phyloP scores from a whole-genome alignment of 2,329 filamentous ascomycete genomes.

The Scolecobasidium constrictum region DNA sequence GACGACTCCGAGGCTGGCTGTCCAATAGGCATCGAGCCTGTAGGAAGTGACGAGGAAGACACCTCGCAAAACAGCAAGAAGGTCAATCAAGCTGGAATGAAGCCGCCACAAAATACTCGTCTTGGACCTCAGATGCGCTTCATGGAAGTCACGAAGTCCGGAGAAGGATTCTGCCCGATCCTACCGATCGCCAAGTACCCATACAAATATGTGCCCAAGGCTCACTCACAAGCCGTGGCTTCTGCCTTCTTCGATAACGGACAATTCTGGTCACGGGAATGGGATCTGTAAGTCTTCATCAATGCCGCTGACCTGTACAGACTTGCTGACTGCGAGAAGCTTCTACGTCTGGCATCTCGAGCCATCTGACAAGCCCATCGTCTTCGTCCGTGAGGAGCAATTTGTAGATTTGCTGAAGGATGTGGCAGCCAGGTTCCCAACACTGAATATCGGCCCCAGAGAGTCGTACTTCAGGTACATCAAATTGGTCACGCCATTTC shows the following conservation, averaged over 20 bases:
- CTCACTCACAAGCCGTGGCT: slow-evolving; percentile 34
- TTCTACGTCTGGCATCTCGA: slow-evolving; percentile 54
- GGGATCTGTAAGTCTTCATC: slow-evolving; percentile 60
- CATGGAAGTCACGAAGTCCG: slow-evolving; percentile 15
- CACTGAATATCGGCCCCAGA: slow-evolving; percentile 48
- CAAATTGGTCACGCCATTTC: slow-evolving; percentile 52
- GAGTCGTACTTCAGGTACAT: slow-evolving; percentile 32
- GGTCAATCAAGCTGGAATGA: too few species aligned
- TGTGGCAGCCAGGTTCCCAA: slow-evolving; percentile 49
- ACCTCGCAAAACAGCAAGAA: too few species aligned
- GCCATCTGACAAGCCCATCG: slow-evolving; percentile 40
- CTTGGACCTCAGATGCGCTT: neutral
- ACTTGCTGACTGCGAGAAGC: slow-evolving; percentile 26
- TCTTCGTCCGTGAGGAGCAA: slow-evolving; percentile 59
- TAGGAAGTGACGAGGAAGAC: slow-evolving; percentile 3
- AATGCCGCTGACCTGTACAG: neutral
- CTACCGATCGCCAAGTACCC: slow-evolving; percentile 46
- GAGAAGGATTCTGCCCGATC: slow-evolving; percentile 28
- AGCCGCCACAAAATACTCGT: too few species aligned
- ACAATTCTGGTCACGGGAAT: slow-evolving; percentile 49
- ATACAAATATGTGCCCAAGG: slow-evolving; percentile 45
- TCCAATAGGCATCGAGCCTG: slow-evolving; percentile 3
- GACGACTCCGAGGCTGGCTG: slow-evolving; percentile 8
- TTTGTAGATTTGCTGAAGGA: slow-evolving; percentile 52
- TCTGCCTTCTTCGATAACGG: slow-evolving; percentile 45